Evolutionary conservation across 2,329 filamentous ascomycete species (phyloP), one percentile per base, ranked within the genome.

Genomic region (Aspergillus quadrilineatus): DNA sequence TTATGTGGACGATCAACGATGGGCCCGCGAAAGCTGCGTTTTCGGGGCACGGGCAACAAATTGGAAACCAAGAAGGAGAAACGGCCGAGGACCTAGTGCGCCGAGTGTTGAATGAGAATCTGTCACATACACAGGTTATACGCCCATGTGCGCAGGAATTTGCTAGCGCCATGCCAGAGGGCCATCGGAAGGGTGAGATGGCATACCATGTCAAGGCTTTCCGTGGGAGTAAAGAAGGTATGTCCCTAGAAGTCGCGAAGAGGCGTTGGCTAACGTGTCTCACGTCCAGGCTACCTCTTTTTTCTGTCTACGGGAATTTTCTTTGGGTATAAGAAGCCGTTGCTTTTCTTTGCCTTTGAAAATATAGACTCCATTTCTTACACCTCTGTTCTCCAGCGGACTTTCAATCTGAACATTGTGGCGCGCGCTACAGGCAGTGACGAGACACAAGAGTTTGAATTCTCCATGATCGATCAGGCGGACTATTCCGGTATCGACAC

Each of bases 301-400:
- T 81, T 87, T 68, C 78, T 86, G 9, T 77, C 81, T 17, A 80
- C 77, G 7, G 85, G 85, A 32, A 83, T 88, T 47, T 69, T 87
- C 41, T 87, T 83, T 65, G 85, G 82, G 41, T 87, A 86, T 77
- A 87, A 86, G 66, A 88, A 87, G 65, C 85, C 85, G 0, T 74
- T 88, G 26, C 69, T 81, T 7, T 87, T 84, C 73, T 86, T 87
- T 66, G 78, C 83, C 7, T 85, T 87, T 58, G 78, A 80, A 47
- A 75, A 77, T 36, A 78, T 88, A 56, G 81, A 82, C 50, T 81
- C 80, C 22, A 80, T 86, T 45, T 84, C 82, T 39, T 88, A 87
- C 72, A 87, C 84, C 4, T 83, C 82, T 41, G 82, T 87, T 15
- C 75, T 88, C 6, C 84, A 86, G 63, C 81, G 85, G 34, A 87